These are phyloP conservation scores for Boletus semigastroideus DNA, from an alignment of 1,284 basidiomycete species.

Conservation along the genomic window DNA sequence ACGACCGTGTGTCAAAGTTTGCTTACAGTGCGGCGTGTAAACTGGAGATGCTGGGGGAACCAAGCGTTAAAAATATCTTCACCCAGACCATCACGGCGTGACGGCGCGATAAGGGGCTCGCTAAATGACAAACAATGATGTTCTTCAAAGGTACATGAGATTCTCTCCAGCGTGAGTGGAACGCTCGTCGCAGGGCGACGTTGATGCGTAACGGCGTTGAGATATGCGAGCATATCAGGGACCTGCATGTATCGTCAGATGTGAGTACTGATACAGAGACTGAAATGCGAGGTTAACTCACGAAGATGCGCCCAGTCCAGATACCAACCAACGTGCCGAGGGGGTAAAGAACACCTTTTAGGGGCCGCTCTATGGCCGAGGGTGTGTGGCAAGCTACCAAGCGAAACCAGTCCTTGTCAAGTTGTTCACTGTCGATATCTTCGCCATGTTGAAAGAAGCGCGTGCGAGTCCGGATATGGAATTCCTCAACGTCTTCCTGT, in stretches of 20 bases:
- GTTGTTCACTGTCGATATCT: conserved; percentile 21
- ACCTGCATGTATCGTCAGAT: conserved; percentile 20
- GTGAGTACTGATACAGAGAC: conserved; percentile 12
- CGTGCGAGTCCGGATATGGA: conserved; percentile 39
- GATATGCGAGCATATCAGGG: conserved; percentile 23
- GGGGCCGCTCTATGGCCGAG: conserved; percentile 32
- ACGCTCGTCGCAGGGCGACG: conserved; percentile 21
- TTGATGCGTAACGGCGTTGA: conserved; percentile 25
- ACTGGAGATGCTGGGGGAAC: conserved; percentile 38
- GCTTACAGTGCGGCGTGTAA: conserved; percentile 38
- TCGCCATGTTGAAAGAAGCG: conserved; percentile 25
- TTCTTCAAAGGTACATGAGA: conserved; percentile 44
- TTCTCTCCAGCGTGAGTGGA: conserved; percentile 34
- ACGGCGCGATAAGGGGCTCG: conserved; percentile 37
- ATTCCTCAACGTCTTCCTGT: conserved; percentile 39
- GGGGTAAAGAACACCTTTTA: conserved; percentile 41
- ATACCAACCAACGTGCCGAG: conserved; percentile 42
- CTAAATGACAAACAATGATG: conserved; percentile 44
- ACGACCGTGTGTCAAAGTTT: background rate
- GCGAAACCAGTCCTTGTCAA: conserved; percentile 47
- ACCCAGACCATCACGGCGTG: conserved; percentile 33
- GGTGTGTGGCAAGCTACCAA: conserved; percentile 41
- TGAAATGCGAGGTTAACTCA: conserved; percentile 22
- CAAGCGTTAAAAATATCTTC: conserved; percentile 47
- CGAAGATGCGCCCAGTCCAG: conserved; percentile 45